Evolutionary conservation across 2,329 filamentous ascomycete species (phyloP), one percentile per base, ranked within the genome.

Genomic region (Aureobasidium namibiae): DNA sequence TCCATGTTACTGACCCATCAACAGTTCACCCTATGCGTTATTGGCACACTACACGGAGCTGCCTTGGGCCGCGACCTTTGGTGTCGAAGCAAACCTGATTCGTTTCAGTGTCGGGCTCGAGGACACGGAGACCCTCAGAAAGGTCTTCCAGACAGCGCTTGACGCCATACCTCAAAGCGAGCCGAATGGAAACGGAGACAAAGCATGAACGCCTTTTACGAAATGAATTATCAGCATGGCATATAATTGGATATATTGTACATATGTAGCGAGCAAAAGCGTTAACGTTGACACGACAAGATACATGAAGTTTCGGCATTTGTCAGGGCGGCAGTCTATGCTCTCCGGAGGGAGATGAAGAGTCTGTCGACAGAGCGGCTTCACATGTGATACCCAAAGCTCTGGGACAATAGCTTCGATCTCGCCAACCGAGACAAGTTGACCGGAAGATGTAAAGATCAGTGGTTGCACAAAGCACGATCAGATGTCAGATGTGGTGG

Each of bases 31-130:
- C 0, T 99, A 96, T 71, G 90, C 94, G 23, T 77, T 99, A 34
- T 74, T 99, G 33, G 94, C 94, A 4, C 94, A 99, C 73, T 99
- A 94, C 68, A 79, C 82, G 46, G 94, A 99, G 76, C 73, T 97
- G 42, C 86, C 92, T n/a, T 99, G 94, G 94, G 90, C 89, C 44
- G 84, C 82, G 26, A 78, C 85, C 61, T 92, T 87, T 70, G 90
- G 92, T 0, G 89, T 96, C 3, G 87, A 94, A 58, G 83, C 84
- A 1, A 83, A 90, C 70, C 74, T 99, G 59, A 81, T 97, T 49
- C 82, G 94, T 42, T 84, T 97, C 64, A 96, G 92, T 68, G 88
- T 97, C 56, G 94, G 94, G 0, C 73, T 99, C 54, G 94, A 99
- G 71, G 89, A 94, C 62, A 81, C 84, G 1, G 76, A 79, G 24